Evolutionary conservation across 306 rosid genomes (phyloP), one percentile per base, ranked within the genome.

Genomic region (Prunus dulcis): DNA sequence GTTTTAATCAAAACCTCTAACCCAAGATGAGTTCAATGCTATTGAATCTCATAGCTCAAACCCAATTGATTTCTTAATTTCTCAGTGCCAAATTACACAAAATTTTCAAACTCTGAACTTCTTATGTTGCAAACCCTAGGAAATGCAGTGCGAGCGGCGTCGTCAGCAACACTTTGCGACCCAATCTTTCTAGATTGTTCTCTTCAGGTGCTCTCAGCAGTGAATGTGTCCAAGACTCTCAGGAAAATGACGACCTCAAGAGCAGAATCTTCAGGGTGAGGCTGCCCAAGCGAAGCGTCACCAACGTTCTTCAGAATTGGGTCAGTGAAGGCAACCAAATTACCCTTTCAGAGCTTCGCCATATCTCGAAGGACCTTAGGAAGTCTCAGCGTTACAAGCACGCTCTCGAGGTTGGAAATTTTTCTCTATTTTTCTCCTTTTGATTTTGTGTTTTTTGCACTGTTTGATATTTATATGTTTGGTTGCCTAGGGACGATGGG

Each of bases 221-320:
- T 75, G 88, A 92, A 70, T 51, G 64, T 22, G 71, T 73, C 27
- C 91, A 88, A 45, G 89, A 84, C 70, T 72, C 75, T 20, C 77
- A 43, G 58, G 89, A 84, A 28, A 60, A 53, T 49, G 91, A 91
- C 19, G 92, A 95, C 72, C 90, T 95, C 20, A 90, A 82, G 81
- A 82, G 91, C 79, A 86, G 92, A 78, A 85, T 95, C 64, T 80
- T 89, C 58, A 87, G 92, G 71, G 81, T 94, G 20, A 89, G 97
- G 85, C 88, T 84, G 52, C 96, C 97, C 19, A 92, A 95, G 84
- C 79, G 97, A 83, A 95, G 98, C 63, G 98, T 88, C 78, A 83
- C 89, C 11, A 90, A 84, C 38, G 87, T 90, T 81, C 84, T 95
- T 78, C 90, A 89, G 49, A 92, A 78, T 80, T 95, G 98, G 98